Evolutionary conservation across 1,284 basidiomycete genomes (phyloP).

Genomic region (Abortiporus biennis): DNA sequence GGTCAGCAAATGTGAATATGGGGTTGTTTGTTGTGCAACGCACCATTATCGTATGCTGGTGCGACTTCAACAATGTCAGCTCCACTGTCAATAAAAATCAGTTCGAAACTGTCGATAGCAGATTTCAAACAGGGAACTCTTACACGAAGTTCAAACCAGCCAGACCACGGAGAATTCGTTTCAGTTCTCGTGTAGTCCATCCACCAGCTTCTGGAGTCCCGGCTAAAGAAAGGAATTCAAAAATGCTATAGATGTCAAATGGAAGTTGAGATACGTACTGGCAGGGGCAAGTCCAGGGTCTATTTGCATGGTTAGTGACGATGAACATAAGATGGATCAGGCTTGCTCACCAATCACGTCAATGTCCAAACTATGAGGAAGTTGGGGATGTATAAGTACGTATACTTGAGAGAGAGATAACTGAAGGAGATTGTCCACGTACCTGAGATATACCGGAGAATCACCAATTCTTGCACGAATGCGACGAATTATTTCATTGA

Average conservation of each 20-base stretch:
- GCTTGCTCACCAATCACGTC: conserved; percentile 60
- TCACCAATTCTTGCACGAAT: conserved; percentile 62
- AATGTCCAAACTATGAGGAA: conserved; percentile 56
- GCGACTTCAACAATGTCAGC: conserved; percentile 79
- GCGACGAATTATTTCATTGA: conserved; percentile 51
- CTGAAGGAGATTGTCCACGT: conserved; percentile 9
- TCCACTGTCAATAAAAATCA: conserved; percentile 35
- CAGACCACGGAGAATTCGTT: conserved; percentile 72
- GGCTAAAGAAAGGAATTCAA: conserved; percentile 36
- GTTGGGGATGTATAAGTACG: conserved; percentile 2
- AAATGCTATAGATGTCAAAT: neutral
- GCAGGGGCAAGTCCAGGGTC: conserved; percentile 77
- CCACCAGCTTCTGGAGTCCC: conserved; percentile 83
- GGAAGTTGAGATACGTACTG: conserved; percentile 39
- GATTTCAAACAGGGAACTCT: conserved; percentile 19
- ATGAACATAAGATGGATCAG: neutral
- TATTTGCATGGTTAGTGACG: conserved; percentile 17
- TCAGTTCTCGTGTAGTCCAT: conserved; percentile 78
- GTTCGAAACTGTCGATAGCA: neutral
- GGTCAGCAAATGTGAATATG: too few species aligned
- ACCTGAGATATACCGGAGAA: conserved; percentile 73
- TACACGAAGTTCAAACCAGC: conserved; percentile 76
- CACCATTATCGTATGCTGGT: conserved; percentile 71
- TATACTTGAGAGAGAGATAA: neutral
- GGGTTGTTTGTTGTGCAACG: too few species aligned